phyloP scores from a whole-genome alignment of 2,329 filamentous ascomycete species.

The Colletotrichum incanum region DNA sequence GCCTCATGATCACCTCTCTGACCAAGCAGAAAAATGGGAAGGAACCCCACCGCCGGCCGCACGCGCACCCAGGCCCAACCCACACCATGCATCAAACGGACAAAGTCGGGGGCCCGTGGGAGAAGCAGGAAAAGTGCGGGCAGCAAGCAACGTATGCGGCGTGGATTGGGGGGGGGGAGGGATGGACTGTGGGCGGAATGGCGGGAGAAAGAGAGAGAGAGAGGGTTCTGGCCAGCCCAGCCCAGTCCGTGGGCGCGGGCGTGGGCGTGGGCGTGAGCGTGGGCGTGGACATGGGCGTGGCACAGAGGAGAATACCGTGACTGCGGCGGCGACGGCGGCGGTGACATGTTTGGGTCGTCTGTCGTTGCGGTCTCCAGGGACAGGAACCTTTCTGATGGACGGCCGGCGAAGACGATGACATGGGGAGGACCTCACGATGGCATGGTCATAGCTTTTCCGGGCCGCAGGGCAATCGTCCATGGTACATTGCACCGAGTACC shows the following conservation, averaged over 20 bases:
- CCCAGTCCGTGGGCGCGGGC: not conserved
- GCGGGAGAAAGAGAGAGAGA: constrained; percentile 18
- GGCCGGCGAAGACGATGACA: not conserved
- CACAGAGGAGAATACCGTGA: constrained; percentile 16
- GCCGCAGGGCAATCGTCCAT: constrained; percentile 1
- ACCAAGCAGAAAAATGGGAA: constrained; percentile 10
- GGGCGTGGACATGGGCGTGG: not conserved
- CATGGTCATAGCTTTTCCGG: constrained; percentile 3
- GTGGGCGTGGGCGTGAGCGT: not conserved
- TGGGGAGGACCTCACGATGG: not conserved
- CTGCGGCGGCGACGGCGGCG: not conserved
- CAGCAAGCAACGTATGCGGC: constrained; percentile 16
- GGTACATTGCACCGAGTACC: constrained; percentile 21
- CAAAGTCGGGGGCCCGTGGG: constrained; percentile 43
- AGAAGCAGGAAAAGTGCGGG: constrained; percentile 37
- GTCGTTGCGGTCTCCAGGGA: not conserved
- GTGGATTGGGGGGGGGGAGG: constrained; percentile 11
- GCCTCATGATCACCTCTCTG: constrained; percentile 40
- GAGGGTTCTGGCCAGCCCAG: constrained; percentile 28
- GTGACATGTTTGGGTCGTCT: not conserved
- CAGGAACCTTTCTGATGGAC: not conserved
- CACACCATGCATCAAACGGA: constrained; percentile 25
- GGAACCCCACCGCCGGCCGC: not conserved
- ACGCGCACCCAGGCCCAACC: not conserved
- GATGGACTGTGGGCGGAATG: constrained; percentile 31